Evolutionary conservation across 305 asterid genomes (phyloP).

Genomic region (Solanum aculeatissimum): DNA sequence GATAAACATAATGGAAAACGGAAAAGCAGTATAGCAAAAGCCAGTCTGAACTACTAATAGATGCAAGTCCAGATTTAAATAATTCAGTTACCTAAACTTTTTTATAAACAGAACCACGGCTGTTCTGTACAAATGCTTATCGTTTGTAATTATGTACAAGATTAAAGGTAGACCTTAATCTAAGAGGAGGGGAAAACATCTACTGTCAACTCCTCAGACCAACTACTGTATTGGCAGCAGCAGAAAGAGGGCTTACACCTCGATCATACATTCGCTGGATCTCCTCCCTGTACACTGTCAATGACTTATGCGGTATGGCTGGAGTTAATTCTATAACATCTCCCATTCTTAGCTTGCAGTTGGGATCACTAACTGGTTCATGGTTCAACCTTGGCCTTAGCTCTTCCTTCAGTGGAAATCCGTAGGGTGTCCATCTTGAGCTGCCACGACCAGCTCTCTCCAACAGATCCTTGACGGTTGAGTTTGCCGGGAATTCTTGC

Average conservation of each 20-base stretch:
- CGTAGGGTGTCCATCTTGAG: slow-evolving; percentile 46
- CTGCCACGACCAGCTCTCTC: slow-evolving; percentile 54
- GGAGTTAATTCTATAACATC: slow-evolving; percentile 89
- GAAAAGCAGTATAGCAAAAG: not conserved
- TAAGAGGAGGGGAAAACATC: not conserved
- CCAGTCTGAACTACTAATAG: not conserved
- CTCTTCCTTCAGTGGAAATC: slow-evolving; percentile 68
- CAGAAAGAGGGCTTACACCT: slow-evolving; percentile 20
- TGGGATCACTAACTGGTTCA: slow-evolving; percentile 52
- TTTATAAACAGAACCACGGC: not conserved
- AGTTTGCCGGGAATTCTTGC: slow-evolving; percentile 67
- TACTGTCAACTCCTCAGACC: slow-evolving; percentile 45
- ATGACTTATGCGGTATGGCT: slow-evolving; percentile 72
- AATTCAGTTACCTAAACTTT: not conserved
- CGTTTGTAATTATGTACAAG: not conserved
- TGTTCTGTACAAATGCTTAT: slow-evolving; percentile 3
- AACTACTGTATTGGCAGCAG: slow-evolving; percentile 27
- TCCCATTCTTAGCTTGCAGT: slow-evolving; percentile 82
- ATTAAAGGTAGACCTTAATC: not conserved
- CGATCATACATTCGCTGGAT: slow-evolving; percentile 84
- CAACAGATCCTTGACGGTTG: slow-evolving; percentile 64
- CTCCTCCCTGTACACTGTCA: slow-evolving; percentile 73
- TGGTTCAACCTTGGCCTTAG: slow-evolving; percentile 77
- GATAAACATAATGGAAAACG: not conserved
- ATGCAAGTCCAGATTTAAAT: not conserved